Base-by-base conservation (phyloP, 2,329 filamentous ascomycete genomes). In the Stachybotrys elegans region DNA sequence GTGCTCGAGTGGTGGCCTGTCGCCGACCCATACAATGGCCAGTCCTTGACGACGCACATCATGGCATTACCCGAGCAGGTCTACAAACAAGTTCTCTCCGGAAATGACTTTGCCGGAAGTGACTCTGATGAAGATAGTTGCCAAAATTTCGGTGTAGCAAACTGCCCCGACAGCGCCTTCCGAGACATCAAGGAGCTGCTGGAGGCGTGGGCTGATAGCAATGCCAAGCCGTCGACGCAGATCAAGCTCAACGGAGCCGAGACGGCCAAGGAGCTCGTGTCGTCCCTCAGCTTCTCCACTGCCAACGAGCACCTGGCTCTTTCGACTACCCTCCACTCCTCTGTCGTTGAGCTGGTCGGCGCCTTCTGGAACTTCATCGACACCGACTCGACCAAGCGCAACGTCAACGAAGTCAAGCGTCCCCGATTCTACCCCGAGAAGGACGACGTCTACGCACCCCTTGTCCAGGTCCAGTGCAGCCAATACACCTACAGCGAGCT, bases 131-230 rank as follows among this genome's bases (percentile, higher is more conserved):
- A n/a, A n/a, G 38, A 27, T 12, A 3, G 11, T 16, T 40, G 38
- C 16, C 9, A 5, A 4, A 23, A 16, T 11, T 40, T 17, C 16
- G 22, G 22, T 5, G 8, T 17, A 8, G 22, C 38, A 27, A 40
- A 40, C 17, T 40, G 38, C 23, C 38, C 38, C 14, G 38, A 40
- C 23, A 40, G 38, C 23, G 38, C 22, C 38, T 17, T 29, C n/a
- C 22, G 8, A 12, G 38, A 40, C n/a, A 23, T 40, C 38, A 40
- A 40, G 23, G 22, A 27, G 12, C 38, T 40, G 13, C 12, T 40
- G 4, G 38, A 40, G 17, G 38, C 38, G 16, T 40, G 38, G 38
- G 22, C 38, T 23, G 12, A 17, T 4, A 40, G 38, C 38, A 40
- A 29, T 19, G 38, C 38, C 13, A 22, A 40, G 17, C 38, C 38